Evolutionary conservation across 805 yeast species (phyloP).

Genomic region (Kluyveromyces wickerhamii): DNA sequence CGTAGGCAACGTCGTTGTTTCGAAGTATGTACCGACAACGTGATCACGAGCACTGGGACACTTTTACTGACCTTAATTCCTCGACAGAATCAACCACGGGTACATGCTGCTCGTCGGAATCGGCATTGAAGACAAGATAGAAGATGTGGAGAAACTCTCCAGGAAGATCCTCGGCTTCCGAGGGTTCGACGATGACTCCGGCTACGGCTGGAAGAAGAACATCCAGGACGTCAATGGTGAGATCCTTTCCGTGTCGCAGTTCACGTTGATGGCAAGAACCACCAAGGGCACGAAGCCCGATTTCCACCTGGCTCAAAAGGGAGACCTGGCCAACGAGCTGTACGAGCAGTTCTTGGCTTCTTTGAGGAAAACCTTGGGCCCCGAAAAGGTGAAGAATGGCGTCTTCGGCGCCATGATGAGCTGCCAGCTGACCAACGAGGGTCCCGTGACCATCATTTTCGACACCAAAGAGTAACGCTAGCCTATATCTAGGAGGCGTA

Average conservation of each 20-base stretch:
- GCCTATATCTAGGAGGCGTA: too few relatives aligned
- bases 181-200: conserved; percentile 67
- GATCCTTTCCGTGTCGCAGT: conserved; percentile 83
- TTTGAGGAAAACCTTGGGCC: conserved; percentile 47
- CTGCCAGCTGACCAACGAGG: conserved; percentile 79
- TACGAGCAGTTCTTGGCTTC: conserved; percentile 43
- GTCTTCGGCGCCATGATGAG: conserved; percentile 98
- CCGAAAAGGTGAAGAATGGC: conserved; percentile 73
- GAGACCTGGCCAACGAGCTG: conserved; percentile 39
- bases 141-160: conserved; percentile 63
- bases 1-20: conserved; percentile 62
- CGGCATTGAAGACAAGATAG: conserved; percentile 64
- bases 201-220: conserved; percentile 69
- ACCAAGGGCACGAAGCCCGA: conserved; percentile 94
- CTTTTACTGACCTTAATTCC: too few relatives aligned
- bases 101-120: conserved; percentile 80
- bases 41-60: too few relatives aligned
- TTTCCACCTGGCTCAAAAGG: conserved; percentile 86
- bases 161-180: conserved; percentile 58
- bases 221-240: conserved; percentile 60
- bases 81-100: conserved; percentile 53
- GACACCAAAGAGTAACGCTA: conserved; percentile 53
- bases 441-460: conserved; percentile 82
- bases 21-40: conserved; percentile 54
- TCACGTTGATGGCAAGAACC: conserved; percentile 78